Percentiles rank a stretch among this genome's conserved stretches.
These are phyloP conservation scores for Gracilariopsis chorda DNA, from an alignment of 23 red algal species.

Conservation along the genomic window DNA sequence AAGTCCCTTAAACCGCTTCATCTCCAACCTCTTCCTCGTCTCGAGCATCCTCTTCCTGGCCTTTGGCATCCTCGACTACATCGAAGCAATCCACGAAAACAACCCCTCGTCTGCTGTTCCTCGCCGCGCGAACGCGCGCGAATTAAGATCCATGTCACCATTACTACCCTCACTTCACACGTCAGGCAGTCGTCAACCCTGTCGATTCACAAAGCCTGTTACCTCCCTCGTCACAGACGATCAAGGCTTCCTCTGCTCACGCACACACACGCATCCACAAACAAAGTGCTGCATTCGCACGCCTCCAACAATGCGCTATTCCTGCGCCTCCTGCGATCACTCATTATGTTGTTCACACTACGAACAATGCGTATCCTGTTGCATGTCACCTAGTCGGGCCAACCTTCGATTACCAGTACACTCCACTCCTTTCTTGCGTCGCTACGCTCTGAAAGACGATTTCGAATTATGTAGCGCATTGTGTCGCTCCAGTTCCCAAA, in stretches of 20 bases:
- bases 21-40: background rate
- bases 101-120: background rate
- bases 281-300: background rate
- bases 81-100: background rate
- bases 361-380: constrained; percentile 69
- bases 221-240: background rate
- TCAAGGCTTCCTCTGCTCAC: background rate
- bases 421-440: background rate
- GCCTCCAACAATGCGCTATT: background rate
- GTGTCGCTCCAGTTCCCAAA: constrained; percentile 45
- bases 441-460: background rate
- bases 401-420: background rate
- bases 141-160: background rate
- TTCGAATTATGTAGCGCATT: constrained; percentile 40
- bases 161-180: background rate
- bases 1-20: too few relatives aligned
- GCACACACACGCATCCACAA: background rate
- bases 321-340: constrained; percentile 15
- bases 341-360: constrained; percentile 18
- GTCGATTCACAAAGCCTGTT: background rate
- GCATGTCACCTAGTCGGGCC: constrained; percentile 7
- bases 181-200: background rate
- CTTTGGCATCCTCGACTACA: background rate
- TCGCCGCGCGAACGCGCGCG: background rate
- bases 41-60: background rate